These are phyloP conservation scores for Solanum phureja DNA, from an alignment of 257 asterid genomes.

Conservation along the genomic window DNA sequence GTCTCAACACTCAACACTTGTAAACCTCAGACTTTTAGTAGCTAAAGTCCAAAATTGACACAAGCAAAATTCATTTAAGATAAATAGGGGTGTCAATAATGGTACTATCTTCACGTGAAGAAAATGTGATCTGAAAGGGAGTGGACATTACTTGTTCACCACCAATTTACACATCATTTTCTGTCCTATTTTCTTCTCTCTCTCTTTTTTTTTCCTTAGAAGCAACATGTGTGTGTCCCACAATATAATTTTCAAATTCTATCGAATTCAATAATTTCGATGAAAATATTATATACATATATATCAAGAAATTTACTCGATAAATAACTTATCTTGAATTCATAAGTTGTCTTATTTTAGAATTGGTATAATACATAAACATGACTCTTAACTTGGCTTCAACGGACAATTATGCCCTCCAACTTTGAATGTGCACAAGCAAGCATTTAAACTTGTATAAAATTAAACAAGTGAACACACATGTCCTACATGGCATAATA, in stretches of 20 bases:
- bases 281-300: no score
- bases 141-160: constrained; percentile 6
- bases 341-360: not conserved
- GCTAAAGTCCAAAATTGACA: not conserved
- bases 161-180: not conserved
- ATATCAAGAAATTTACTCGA: not conserved
- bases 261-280: no score
- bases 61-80: not conserved
- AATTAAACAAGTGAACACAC: no score
- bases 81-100: not conserved
- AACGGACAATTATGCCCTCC: no score
- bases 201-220: not conserved
- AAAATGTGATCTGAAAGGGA: constrained; percentile 24
- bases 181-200: not conserved
- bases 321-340: not conserved
- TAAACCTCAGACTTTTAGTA: not conserved
- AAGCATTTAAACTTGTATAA: no score
- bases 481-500: no score
- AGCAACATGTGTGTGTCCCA: not conserved
- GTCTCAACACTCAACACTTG: not conserved
- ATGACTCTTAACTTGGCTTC: no score
- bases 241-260: not conserved
- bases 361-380: no score
- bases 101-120: constrained; percentile 35
- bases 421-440: no score